Percentiles rank a stretch among this genome's conserved stretches.
phyloP scores from a whole-genome alignment of 345 rosid genomes.

The Sisymbrium altissimum region DNA sequence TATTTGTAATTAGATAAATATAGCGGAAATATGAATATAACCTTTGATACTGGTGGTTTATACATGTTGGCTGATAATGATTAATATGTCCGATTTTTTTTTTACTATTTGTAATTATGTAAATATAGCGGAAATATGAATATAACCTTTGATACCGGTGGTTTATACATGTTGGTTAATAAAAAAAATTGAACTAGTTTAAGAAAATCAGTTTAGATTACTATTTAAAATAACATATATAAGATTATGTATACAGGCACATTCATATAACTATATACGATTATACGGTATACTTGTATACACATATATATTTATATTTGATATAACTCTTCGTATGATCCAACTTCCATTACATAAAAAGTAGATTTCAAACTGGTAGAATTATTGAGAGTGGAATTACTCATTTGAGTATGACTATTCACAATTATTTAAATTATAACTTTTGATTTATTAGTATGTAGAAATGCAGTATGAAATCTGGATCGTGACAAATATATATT shows the following conservation, averaged over 20 bases:
- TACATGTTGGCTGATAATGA: background rate
- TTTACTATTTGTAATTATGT: background rate
- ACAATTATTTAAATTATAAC: too few species aligned
- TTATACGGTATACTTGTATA: background rate
- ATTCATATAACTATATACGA: background rate
- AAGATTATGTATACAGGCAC: background rate
- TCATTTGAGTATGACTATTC: too few species aligned
- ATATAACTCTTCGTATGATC: background rate
- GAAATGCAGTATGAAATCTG: too few species aligned
- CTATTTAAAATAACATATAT: background rate
- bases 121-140: background rate
- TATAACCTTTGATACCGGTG: background rate
- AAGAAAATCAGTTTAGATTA: background rate
- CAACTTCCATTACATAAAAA: background rate
- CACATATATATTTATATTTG: too few species aligned
- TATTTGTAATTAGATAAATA: background rate
- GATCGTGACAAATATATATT: too few species aligned
- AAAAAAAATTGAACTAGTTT: background rate
- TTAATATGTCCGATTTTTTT: background rate
- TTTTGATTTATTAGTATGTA: too few species aligned
- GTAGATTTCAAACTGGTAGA: background rate
- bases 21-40: background rate
- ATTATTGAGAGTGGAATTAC: too few species aligned
- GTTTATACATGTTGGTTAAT: background rate
- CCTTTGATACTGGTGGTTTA: background rate